Percentiles rank a stretch among this genome's conserved stretches.
phyloP scores from a whole-genome alignment of 495 filamentous ascomycete species.

The Aspergillus taichungensis region DNA sequence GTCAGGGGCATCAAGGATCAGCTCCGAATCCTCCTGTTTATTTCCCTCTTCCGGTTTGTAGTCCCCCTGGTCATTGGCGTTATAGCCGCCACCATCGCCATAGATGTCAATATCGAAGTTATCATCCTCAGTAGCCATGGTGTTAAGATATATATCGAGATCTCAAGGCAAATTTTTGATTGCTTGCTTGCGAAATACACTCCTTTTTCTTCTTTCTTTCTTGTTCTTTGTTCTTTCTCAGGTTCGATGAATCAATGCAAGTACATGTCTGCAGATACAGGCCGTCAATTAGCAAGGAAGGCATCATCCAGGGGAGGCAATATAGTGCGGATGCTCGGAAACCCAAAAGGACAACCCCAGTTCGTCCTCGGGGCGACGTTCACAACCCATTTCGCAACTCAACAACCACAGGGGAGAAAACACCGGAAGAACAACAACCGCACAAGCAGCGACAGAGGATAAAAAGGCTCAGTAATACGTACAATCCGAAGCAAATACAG shows the following conservation, averaged over 20 bases:
- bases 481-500: slow-evolving; percentile 33
- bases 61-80: slow-evolving; percentile 38
- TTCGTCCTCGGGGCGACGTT: background rate
- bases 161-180: slow-evolving; percentile 22
- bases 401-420: slow-evolving; percentile 3
- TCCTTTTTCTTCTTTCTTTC: slow-evolving; percentile 21
- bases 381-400: background rate
- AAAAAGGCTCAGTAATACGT: slow-evolving; percentile 34
- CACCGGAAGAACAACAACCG: slow-evolving; percentile 3
- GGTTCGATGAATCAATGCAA: slow-evolving; percentile 28
- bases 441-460: slow-evolving; percentile 6
- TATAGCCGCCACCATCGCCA: slow-evolving; percentile 59
- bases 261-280: slow-evolving; percentile 38
- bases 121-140: slow-evolving; percentile 73
- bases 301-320: slow-evolving; percentile 9
- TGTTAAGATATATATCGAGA: slow-evolving; percentile 26
- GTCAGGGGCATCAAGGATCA: slow-evolving; percentile 32
- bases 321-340: background rate
- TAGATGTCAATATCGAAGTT: slow-evolving; percentile 99
- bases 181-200: slow-evolving; percentile 30
- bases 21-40: slow-evolving; percentile 40
- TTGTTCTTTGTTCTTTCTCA: slow-evolving; percentile 18
- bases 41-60: slow-evolving; percentile 44
- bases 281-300: slow-evolving; percentile 33
- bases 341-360: slow-evolving; percentile 3